Evolutionary conservation across 2,329 filamentous ascomycete species (phyloP).

Genomic region (Clonostachys byssicola): DNA sequence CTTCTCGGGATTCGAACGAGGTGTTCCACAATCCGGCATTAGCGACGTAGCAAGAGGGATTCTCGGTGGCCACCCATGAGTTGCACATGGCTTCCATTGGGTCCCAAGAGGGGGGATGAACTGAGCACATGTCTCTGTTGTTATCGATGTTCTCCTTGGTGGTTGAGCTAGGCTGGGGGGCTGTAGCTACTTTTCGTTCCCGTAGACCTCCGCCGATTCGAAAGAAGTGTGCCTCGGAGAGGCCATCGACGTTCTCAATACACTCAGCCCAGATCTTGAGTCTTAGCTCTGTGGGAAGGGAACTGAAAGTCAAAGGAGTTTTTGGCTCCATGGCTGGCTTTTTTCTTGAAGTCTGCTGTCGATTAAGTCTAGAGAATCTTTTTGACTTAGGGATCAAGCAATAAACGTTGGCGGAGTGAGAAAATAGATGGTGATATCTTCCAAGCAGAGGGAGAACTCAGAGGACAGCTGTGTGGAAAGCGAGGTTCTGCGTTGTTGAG

Average conservation of each 20-base stretch:
- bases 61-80: background rate
- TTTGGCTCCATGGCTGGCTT: background rate
- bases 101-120: background rate
- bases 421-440: too few species aligned
- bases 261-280: background rate
- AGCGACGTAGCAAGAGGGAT: background rate
- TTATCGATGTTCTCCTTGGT: background rate
- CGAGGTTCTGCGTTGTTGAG: too few species aligned
- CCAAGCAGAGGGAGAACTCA: too few species aligned
- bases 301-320: background rate
- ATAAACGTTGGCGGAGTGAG: too few species aligned
- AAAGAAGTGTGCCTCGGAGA: background rate
- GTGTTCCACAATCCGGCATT: background rate
- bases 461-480: too few species aligned
- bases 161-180: too few species aligned
- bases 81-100: background rate
- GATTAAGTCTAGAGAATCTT: too few species aligned
- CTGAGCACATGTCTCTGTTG: background rate
- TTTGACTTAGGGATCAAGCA: too few species aligned
- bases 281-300: background rate
- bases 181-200: background rate
- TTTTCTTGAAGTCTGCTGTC: too few species aligned
- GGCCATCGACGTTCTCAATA: background rate
- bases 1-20: background rate
- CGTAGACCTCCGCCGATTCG: background rate